Evolutionary conservation across 2,329 filamentous ascomycete species (phyloP).

Genomic region (Hypocrella siamensis): DNA sequence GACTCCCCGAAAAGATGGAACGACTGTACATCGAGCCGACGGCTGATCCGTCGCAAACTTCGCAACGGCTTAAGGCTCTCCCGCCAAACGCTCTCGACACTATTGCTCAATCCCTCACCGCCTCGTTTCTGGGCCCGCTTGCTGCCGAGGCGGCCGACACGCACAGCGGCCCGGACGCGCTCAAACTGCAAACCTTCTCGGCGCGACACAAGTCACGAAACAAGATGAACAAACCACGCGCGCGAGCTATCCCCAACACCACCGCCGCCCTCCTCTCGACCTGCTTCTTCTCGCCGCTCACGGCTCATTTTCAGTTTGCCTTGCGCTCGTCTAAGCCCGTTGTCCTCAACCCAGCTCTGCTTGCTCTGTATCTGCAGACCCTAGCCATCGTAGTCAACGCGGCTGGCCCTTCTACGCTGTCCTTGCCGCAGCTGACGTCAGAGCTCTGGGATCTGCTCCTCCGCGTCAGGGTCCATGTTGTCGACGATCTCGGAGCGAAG

Average conservation of each 20-base stretch:
- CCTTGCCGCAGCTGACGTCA: constrained; percentile 63
- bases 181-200: constrained; percentile 84
- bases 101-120: constrained; percentile 52
- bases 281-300: constrained; percentile 76
- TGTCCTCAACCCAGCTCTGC: constrained; percentile 57
- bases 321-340: constrained; percentile 36
- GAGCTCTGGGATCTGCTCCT: constrained; percentile 79
- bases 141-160: constrained; percentile 70
- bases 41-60: constrained; percentile 7
- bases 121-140: constrained; percentile 63
- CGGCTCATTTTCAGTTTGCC: constrained; percentile 61
- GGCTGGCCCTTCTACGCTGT: constrained; percentile 61
- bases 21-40: constrained; percentile 42
- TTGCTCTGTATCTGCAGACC: constrained; percentile 73
- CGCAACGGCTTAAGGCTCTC: constrained; percentile 29
- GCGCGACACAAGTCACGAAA: constrained; percentile 28
- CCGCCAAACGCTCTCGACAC: constrained; percentile 46
- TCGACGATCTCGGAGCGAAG: constrained; percentile 49
- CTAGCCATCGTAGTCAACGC: constrained; percentile 71
- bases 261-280: constrained; percentile 61
- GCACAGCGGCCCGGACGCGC: constrained; percentile 60
- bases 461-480: constrained; percentile 41
- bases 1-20: constrained; percentile 59
- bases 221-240: constrained; percentile 18
- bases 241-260: constrained; percentile 54